These are phyloP conservation scores for Megacollybia platyphylla DNA, from an alignment of 1,284 basidiomycete species.

Conservation along the genomic window DNA sequence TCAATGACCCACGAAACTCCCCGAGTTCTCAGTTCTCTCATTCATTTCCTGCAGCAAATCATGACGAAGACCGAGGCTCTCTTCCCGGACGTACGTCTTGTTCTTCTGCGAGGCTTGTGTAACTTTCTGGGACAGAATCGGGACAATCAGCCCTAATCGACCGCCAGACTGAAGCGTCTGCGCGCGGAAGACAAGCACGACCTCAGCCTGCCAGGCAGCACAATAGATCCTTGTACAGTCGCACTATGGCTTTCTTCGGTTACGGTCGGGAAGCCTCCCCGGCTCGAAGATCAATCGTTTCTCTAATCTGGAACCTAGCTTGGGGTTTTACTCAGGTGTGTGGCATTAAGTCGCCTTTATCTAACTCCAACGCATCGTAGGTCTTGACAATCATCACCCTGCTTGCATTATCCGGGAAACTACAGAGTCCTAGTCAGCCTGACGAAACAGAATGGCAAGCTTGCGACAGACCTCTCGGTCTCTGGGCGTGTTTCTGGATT, in stretches of 20 bases:
- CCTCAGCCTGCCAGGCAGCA: slow-evolving; percentile 8
- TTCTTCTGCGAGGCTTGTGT: background rate
- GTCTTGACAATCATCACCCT: slow-evolving; percentile 40
- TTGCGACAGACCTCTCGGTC: slow-evolving; percentile 54
- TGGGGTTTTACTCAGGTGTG: slow-evolving; percentile 50
- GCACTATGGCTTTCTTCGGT: slow-evolving; percentile 37
- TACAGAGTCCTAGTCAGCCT: slow-evolving; percentile 33
- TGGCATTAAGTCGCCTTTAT: slow-evolving; percentile 3
- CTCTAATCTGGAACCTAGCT: slow-evolving; percentile 36
- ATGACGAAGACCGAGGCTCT: background rate
- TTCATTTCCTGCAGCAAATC: background rate
- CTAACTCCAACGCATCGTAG: slow-evolving; percentile 17
- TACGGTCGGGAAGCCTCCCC: slow-evolving; percentile 42
- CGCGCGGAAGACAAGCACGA: slow-evolving; percentile 1
- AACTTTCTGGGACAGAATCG: background rate
- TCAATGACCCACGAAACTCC: background rate
- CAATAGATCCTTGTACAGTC: slow-evolving; percentile 14
- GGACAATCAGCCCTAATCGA: slow-evolving; percentile 3
- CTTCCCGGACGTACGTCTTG: background rate
- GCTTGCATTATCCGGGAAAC: slow-evolving; percentile 33
- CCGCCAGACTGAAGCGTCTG: slow-evolving; percentile 5
- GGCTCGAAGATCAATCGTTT: slow-evolving; percentile 43
- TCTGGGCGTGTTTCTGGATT: slow-evolving; percentile 63
- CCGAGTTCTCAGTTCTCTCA: background rate
- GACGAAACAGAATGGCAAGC: slow-evolving; percentile 47